Base-by-base conservation (phyloP, 2,329 filamentous ascomycete species). In the Clonostachys byssicola region DNA sequence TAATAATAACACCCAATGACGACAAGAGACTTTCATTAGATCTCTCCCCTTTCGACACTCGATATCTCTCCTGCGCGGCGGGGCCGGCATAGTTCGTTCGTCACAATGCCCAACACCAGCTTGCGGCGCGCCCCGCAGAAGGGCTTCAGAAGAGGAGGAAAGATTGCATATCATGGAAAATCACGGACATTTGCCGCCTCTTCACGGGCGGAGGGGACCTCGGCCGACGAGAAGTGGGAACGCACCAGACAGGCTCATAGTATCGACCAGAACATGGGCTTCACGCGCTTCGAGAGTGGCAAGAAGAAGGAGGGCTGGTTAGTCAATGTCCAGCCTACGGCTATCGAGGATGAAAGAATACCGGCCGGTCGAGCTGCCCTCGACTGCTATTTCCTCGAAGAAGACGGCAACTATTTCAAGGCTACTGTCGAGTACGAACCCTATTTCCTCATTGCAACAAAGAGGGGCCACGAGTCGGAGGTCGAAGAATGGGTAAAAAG, bases 361-460 rank as follows among this genome's bases (percentile, higher is more conserved):
- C 85, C 88, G 2, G 89, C 89, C 50, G 94, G 94, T 36, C 84
- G 90, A 54, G 88, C 94, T 2, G 94, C 89, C 9, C 83, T 99
- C 48, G 94, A 99, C 70, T 96, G 91, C 69, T 99, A 96, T 73
- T 99, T 99, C 68, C 86, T 99, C 50, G 89, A 92, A 58, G 89
- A 92, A 49, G 88, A 95, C 59, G 80, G 89, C 13, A 92, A 88
- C 6, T 43, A 46, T 30, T 99, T 99, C 78, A 99, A 99, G 66
- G 92, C 94, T 12, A 96, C 92, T 1, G 72, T 99, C 54, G 90
- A 96, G 70, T 97, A 96, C 65, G 91, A 97, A 57, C 94, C 94
- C 1, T 99, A 99, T 72, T 96, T 99, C 58, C 70, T 99, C 50
- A 83, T 99, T 46, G 92, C 92, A 0, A 89, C 92, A 45, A 94